Base-by-base conservation (phyloP, 345 rosid genomes). In the Xanthoceras sorbifolium region DNA sequence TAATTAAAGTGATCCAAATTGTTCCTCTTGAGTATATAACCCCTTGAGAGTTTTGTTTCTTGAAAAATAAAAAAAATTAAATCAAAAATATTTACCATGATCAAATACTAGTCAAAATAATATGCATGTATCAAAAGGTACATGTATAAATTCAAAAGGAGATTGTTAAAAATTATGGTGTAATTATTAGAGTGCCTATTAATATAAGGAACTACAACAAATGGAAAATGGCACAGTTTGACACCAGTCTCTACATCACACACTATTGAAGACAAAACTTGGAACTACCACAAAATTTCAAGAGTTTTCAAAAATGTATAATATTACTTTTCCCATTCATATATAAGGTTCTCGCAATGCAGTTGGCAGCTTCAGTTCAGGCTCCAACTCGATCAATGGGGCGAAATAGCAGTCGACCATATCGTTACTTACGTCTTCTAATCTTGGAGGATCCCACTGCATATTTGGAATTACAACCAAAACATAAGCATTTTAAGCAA, bases 391-490 rank as follows among this genome's bases (percentile, higher is more conserved):
- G 28, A 76, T 72, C 0, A 87, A 78, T 11, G 85, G 81, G 29
- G 80, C 34, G 81, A 91, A 88, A 71, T 85, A 82, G 67, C 64
- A 29, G 38, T 91, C 84, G 6, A 91, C 93, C 95, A 91, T 87
- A 75, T 91, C 95, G 74, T 78, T 73, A 34, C 87, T 85, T 60
- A 86, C 91, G 36, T 86, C 87, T 48, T 40, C 82, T 76, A 91
- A 71, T 60, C 82, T 82, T 20, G 90, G 86, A 74, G 93, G 94
- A 44, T 89, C 79, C 94, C 94, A 87, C 91, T 89, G 86, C 89
- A 85, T 25, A 75, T 67, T 66, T 34, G 9, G 5, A 18, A 60
- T 72, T 22, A 29, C 64, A 72, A 5, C 57, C 55, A 23, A 52
- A 76, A 59, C n/a, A 25, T 9, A 32, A 54, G 28, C 10, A 3